Base-by-base conservation (phyloP, 2,329 filamentous ascomycete species). In the Cladosporium sp. region DNA sequence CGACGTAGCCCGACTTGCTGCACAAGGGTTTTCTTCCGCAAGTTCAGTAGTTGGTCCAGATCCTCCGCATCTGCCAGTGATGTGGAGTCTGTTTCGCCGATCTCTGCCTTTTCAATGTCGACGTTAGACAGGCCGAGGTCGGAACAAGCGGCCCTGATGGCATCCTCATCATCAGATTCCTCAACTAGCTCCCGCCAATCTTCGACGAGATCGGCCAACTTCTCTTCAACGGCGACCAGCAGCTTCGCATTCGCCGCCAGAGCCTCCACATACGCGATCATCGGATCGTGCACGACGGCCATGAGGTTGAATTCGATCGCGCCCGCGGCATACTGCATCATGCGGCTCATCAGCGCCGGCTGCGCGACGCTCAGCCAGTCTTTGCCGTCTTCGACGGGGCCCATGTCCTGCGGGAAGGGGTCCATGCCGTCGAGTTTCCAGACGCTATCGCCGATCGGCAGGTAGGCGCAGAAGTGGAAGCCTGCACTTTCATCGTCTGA, bases 341-440 rank as follows among this genome's bases (percentile, higher is more conserved):
- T 92, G 42, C 86, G 80, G 1, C 75, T 72, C 48, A 82, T 70
- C 50, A 95, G 85, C 8, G 84, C 78, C 0, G 81, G 79, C 48
- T 77, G 77, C 1, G 83, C 86, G 6, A 85, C 68, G 1, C 72
- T 68, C 3, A 89, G 75, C 90, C 90, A 95, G 61, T 85, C 77
- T 4, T 71, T 67, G 44, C 67, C 60, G 18, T 70, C 73, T 69
- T 59, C 54, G 46, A 37, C 54, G 14, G 32, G 67, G 71, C 84
- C 85, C 52, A 90, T 74, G 52, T 76, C 79, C 33, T 82, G 78
- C 3, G 89, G 92, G 58, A 84, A 81, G 40, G 74, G 74, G 66
- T 91, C 83, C 18, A 96, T 74, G 4, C 92, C 92, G 68, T 97
- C 92, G 4, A 97, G 81, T 66, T 91, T 88, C 89, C 89, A 96